Evolutionary conservation across 768 basidiomycete genomes (phyloP), one percentile per base, ranked within the genome.

Genomic region (Termitomyces sp.): DNA sequence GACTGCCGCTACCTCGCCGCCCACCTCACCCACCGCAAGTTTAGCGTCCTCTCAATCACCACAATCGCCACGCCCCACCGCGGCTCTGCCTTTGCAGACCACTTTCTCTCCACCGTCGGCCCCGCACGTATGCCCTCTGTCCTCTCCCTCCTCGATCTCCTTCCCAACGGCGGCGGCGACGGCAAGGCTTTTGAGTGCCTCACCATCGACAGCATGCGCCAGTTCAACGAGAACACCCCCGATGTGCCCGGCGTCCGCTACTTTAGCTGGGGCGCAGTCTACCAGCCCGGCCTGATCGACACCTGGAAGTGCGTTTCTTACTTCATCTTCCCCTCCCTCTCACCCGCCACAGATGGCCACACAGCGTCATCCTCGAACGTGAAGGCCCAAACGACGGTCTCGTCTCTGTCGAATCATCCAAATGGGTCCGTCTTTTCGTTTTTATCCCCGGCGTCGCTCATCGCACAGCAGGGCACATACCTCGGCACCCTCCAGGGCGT

Each of bases 301-400:
- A 90, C 93, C 0, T 97, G 91, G 85, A 89, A 88, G 74, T 79
- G 27, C 37, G 74, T 70, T 14, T 22, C 20, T 20, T 13, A 1
- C 16, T 46, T 74, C 71, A 34, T 29, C 16, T 26, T 5, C 7
- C 31, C 32, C 42, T 13, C 50, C 47, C 10, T 22, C 32, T 63
- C 39, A 56, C 47, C 42, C 26, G 20, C 46, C 26, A 5, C 39
- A 77, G 76, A 66, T 89, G 85, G 77, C 84, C 91, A 1, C 90
- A 94, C 67, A 83, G 84, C 7, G 85, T 96, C 29, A 88, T 94
- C 46, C 70, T 87, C 20, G 85, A 88, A 64, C 87, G 89, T 67
- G 94, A 97, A 73, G 96, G 95, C 18, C 85, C 91, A 32, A 97
- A 98, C 65, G 94, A 98, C 69, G 97, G 97, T 1, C 80, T 99